These are phyloP conservation scores for Monilinia aucupariae DNA, from an alignment of 2,329 filamentous ascomycete genomes.

Conservation along the genomic window DNA sequence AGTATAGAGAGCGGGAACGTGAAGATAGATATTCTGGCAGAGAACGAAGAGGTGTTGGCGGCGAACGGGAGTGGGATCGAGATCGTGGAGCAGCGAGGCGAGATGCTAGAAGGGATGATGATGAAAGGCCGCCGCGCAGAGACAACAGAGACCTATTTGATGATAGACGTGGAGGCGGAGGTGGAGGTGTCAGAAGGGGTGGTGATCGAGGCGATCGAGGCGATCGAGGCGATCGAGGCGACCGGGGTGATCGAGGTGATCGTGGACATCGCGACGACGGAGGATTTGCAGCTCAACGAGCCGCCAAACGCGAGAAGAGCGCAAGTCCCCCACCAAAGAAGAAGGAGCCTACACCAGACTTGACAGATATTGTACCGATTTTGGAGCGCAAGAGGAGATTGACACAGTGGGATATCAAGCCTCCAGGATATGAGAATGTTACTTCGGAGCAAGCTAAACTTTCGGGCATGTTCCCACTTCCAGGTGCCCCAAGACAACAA, in stretches of 20 bases:
- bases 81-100: conserved; percentile 57
- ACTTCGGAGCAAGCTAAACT: conserved; percentile 98
- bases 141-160: conserved; percentile 57
- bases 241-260: conserved; percentile 40
- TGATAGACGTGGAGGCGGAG: conserved; percentile 49
- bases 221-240: conserved; percentile 40
- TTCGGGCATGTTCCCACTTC: conserved; percentile 97
- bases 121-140: conserved; percentile 50
- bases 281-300: conserved; percentile 43
- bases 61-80: conserved; percentile 73
- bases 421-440: conserved; percentile 94
- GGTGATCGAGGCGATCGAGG: conserved; percentile 39
- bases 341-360: conserved; percentile 90
- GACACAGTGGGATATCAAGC: conserved; percentile 99
- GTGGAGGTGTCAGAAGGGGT: conserved; percentile 41
- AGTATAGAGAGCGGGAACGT: conserved; percentile 86
- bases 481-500: conserved; percentile 89
- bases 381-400: conserved; percentile 82
- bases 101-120: conserved; percentile 60
- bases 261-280: conserved; percentile 41
- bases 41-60: conserved; percentile 53
- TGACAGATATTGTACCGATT: conserved; percentile 79
- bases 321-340: conserved; percentile 79
- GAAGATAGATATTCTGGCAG: conserved; percentile 83
- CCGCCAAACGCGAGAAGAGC: conserved; percentile 53